A percentile compares a stretch with the other conserved stretches of the same genome.
These are phyloP conservation scores for Colletotrichum somersetense DNA, from an alignment of 2,329 filamentous ascomycete species.

Conservation along the genomic window DNA sequence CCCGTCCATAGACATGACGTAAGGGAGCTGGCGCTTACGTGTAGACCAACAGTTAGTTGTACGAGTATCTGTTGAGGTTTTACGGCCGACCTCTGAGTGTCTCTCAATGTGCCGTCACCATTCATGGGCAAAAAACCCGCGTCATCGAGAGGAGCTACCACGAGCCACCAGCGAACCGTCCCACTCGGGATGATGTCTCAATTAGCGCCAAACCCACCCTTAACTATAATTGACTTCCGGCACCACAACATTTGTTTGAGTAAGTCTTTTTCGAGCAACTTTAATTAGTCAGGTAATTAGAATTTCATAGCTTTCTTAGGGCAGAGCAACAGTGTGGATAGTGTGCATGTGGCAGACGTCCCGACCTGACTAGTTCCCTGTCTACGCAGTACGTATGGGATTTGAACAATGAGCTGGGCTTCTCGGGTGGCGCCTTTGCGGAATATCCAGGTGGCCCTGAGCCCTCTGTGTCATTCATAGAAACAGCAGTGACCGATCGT, in stretches of 20 bases:
- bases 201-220: background rate
- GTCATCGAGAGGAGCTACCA: conserved; percentile 22
- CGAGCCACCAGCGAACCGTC: conserved; percentile 10
- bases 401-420: conserved; percentile 3
- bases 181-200: conserved; percentile 10
- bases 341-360: background rate
- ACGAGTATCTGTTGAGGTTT: background rate
- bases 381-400: background rate
- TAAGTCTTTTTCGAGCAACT: background rate
- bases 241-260: background rate
- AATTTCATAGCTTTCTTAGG: background rate
- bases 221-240: background rate
- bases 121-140: conserved; percentile 17
- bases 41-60: background rate
- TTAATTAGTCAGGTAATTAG: background rate
- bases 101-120: background rate
- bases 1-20: conserved; percentile 26
- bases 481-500: background rate
- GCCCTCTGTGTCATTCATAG: conserved; percentile 7
- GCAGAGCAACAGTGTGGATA: background rate
- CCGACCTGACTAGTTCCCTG: background rate
- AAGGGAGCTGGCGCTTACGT: conserved; percentile 16
- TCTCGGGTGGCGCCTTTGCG: conserved; percentile 21
- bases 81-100: background rate
- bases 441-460: conserved; percentile 17